Evolutionary conservation across 2,329 filamentous ascomycete species (phyloP), one percentile per base, ranked within the genome.

Genomic region (Sporothrix mexicana): DNA sequence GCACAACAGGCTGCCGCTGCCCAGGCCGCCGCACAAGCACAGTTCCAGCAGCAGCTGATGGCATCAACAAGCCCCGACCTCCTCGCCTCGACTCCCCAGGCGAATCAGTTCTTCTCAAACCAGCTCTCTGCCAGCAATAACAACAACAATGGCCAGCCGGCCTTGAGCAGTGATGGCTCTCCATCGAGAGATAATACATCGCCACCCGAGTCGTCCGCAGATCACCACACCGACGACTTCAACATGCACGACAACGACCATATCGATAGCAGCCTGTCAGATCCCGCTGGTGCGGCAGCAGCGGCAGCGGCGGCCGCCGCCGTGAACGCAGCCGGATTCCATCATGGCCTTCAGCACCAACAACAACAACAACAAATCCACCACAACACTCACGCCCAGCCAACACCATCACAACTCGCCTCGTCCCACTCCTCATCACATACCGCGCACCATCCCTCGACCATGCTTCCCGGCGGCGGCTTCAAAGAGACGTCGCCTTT

Each of bases 401-500:
- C 15, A 23, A 23, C 17, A 12, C 25, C 23, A n/a, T 30, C 25
- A 23, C 70, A 59, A 53, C 59, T 23, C 36, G 53, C 47, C 7
- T 36, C 43, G 9, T 59, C 70, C 17, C 12, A 45, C 45, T 53
- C 57, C 3, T 61, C 69, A 5, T 41, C 47, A 41, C 49, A 53
- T 10, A 53, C 66, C 47, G 30, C 47, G 20, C 66, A 55, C 25
- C 47, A 53, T 3, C 1, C 45, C 47, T 47, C 43, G 7, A 72
- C 70, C 2, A 49, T 49, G 23, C 49, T 72, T 3, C 7, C 61
- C 10, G 17, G 45, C 41, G 45, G 55, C 51, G 55, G 75, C 1
- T 70, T 76, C 6, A 79, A 80, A 23, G 79, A 80, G 45, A 78
- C 79, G 1, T 81, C 79, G 0, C 77, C 80, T 0, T 79, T 82